Base-by-base conservation (phyloP, 2,329 filamentous ascomycete genomes). In the Scedosporium aurantiacum region DNA sequence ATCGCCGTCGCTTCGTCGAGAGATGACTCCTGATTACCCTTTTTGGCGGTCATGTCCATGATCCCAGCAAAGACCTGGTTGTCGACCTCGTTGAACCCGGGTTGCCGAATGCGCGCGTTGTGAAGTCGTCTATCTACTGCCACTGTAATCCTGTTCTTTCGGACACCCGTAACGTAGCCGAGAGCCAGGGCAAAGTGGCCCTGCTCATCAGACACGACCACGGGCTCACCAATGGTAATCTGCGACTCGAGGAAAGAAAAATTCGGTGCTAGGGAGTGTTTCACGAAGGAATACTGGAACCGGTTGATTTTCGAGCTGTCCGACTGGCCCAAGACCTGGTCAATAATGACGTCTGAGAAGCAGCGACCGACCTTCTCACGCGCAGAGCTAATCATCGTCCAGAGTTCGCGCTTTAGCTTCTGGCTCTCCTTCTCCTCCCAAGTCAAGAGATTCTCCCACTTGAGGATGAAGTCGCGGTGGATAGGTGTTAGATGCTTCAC, bases 101-200 rank as follows among this genome's bases (percentile, higher is more conserved):
- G 78, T 64, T 88, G 82, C 65, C 85, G 87, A 54, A 88, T 87
- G 56, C 92, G 86, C 47, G 91, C 86, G 71, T 96, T 93, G 70
- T 96, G 92, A 56, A 99, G 80, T 63, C 90, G 84, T 63, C 94
- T 84, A 74, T 99, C 94, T 7, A 99, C 92, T 3, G 90, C 90
- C 16, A 97, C 91, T 14, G 86, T 90, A 66, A 99, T 91, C 63
- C 85, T 82, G 50, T 84, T 82, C 69, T 86, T 89, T 63, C 83
- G 84, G 32, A 95, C 85, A 43, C 89, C 83, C 0, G 88, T 89
- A 7, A 97, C 89, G 68, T 90, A 99, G 2, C 94, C 94, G 66
- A 96, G 91, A 0, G 93, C 92, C 45, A 99, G 81, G 0, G 93
- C 93, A 76, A 96, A 99, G 71, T 99, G 94, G 0, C 94, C 94